Evolutionary conservation across 306 rosid species (phyloP).

Genomic region (Myrica gale): DNA sequence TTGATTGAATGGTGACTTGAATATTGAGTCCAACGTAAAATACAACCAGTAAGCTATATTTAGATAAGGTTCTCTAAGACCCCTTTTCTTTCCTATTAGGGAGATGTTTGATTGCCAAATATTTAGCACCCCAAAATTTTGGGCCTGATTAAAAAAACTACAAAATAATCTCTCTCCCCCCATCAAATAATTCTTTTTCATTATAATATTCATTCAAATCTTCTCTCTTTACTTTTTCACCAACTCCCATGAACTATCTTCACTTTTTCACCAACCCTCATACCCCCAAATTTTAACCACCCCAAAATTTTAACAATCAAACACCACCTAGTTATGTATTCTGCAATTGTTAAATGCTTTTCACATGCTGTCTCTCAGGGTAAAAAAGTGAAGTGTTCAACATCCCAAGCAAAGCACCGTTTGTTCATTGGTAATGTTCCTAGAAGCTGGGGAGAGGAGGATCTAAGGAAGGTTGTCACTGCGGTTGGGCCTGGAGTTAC

Average conservation of each 20-base stretch:
- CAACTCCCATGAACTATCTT: no score
- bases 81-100: neutral
- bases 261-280: no score
- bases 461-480: slow-evolving; percentile 69
- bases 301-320: no score
- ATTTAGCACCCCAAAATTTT: no score
- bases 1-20: slow-evolving; percentile 8
- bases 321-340: neutral
- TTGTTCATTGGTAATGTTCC: slow-evolving; percentile 95
- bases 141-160: no score
- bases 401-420: slow-evolving; percentile 93
- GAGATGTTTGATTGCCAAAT: no score
- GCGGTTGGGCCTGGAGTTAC: slow-evolving; percentile 88
- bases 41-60: neutral
- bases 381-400: slow-evolving; percentile 77
- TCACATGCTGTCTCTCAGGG: slow-evolving; percentile 48
- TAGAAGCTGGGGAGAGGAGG: slow-evolving; percentile 86
- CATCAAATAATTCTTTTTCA: no score
- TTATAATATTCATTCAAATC: no score
- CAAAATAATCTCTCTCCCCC: no score
- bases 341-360: slow-evolving; percentile 21
- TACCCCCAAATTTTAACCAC: no score
- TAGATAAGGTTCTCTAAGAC: neutral
- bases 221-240: no score
- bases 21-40: neutral